Conservation (phyloP, 2,329 filamentous ascomycete genomes). For the Fusarium odoratissimum region DNA sequence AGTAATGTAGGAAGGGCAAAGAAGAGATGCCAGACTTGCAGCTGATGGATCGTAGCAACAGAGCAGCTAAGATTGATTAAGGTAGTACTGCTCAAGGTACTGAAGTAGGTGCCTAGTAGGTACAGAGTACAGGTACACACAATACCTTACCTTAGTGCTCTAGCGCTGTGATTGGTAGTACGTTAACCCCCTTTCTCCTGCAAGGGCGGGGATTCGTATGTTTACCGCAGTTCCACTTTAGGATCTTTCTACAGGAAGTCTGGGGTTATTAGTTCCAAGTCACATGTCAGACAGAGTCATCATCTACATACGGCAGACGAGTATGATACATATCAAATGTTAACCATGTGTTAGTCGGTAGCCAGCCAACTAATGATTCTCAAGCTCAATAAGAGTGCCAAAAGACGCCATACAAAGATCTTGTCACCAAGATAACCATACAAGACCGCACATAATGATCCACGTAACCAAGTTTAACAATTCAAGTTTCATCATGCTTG, state of each 20-base stretch:
- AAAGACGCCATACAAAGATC: neutral
- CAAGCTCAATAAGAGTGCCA: neutral
- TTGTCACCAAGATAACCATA: neutral
- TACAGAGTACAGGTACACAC: no score
- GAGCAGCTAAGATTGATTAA: neutral
- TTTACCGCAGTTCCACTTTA: conserved; percentile 8
- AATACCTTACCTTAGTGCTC: neutral
- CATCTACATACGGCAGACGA: neutral
- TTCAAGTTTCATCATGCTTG: conserved; percentile 14
- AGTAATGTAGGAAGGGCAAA: neutral
- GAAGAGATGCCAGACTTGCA: conserved; percentile 5
- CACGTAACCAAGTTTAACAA: neutral
- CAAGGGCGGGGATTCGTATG: conserved; percentile 9
- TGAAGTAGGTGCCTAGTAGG: neutral
- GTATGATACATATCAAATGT: neutral
- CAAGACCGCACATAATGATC: neutral
- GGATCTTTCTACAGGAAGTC: conserved; percentile 12
- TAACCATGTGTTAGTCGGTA: neutral
- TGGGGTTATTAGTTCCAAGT: conserved; percentile 32
- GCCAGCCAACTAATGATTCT: neutral
- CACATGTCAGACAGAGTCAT: conserved; percentile 24
- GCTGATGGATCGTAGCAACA: neutral
- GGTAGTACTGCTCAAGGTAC: neutral
- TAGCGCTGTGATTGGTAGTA: neutral
- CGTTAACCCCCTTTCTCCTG: conserved; percentile 11